Conservation (phyloP, 805 yeast genomes). For the Aciculoconidium aculeatum region DNA sequence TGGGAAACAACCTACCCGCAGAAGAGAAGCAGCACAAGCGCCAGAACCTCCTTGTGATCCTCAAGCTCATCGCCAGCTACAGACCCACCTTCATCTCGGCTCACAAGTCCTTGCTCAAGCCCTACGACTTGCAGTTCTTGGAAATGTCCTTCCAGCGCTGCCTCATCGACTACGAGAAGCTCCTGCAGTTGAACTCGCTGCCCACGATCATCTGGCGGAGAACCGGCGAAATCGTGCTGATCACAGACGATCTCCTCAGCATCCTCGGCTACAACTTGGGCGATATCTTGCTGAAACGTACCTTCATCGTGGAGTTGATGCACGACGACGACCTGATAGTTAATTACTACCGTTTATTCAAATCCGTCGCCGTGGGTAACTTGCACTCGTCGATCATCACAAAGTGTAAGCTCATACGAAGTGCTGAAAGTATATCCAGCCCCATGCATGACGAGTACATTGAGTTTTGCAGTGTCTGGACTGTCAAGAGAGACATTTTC, state of each 20-base stretch:
- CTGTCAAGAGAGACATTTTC: constrained; percentile 76
- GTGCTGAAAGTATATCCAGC: too few species aligned
- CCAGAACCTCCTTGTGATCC: constrained; percentile 34
- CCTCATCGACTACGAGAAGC: constrained; percentile 39
- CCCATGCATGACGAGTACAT: constrained; percentile 31
- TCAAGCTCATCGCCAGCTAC: constrained; percentile 57
- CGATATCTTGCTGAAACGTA: constrained; percentile 51
- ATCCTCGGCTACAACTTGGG: constrained; percentile 59
- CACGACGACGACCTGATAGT: constrained; percentile 67
- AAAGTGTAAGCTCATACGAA: constrained; percentile 37
- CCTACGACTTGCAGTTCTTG: constrained; percentile 56
- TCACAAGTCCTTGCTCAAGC: constrained; percentile 60
- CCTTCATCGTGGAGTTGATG: constrained; percentile 75
- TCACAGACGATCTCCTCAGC: constrained; percentile 67
- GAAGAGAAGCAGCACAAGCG: constrained; percentile 27
- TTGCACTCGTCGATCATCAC: constrained; percentile 48
- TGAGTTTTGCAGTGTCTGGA: constrained; percentile 77
- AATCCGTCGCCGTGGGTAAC: constrained; percentile 66
- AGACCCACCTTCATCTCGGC: constrained; percentile 76
- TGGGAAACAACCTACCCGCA: constrained; percentile 39
- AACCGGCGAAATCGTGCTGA: constrained; percentile 78
- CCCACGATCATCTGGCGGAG: constrained; percentile 85
- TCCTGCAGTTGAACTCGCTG: constrained; percentile 51
- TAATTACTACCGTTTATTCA: constrained; percentile 66
- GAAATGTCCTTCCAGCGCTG: constrained; percentile 43